Conservation (phyloP, 2,329 filamentous ascomycete genomes). For the Aspergillus sp. region DNA sequence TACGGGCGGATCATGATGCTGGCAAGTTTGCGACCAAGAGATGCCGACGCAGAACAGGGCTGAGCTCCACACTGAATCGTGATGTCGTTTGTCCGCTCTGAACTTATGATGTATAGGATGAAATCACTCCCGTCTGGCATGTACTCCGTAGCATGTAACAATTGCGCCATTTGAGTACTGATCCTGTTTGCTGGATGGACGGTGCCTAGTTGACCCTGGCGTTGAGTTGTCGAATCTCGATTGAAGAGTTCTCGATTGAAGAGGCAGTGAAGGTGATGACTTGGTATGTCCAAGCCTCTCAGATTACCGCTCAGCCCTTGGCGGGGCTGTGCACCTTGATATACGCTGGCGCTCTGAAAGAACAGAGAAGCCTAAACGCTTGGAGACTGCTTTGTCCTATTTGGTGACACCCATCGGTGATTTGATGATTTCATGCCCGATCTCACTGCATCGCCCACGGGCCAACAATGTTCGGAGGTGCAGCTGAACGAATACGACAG, state of each 20-base stretch:
- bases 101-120: neutral
- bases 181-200: neutral
- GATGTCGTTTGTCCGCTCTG: neutral
- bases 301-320: neutral
- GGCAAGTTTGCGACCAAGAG: neutral
- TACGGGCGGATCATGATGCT: neutral
- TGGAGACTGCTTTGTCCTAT: neutral
- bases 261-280: neutral
- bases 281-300: neutral
- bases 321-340: conserved; percentile 1
- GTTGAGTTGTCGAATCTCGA: neutral
- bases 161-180: neutral
- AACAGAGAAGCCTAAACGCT: neutral
- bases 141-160: neutral
- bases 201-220: no score
- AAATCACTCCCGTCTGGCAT: neutral
- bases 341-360: neutral
- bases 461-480: neutral
- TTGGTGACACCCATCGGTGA: neutral
- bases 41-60: neutral
- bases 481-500: neutral
- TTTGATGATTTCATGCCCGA: conserved; percentile 3
- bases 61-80: neutral
- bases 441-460: neutral
- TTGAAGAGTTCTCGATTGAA: neutral